Conservation (phyloP, 2,329 filamentous ascomycete genomes). For the Phialemoniopsis sp. region DNA sequence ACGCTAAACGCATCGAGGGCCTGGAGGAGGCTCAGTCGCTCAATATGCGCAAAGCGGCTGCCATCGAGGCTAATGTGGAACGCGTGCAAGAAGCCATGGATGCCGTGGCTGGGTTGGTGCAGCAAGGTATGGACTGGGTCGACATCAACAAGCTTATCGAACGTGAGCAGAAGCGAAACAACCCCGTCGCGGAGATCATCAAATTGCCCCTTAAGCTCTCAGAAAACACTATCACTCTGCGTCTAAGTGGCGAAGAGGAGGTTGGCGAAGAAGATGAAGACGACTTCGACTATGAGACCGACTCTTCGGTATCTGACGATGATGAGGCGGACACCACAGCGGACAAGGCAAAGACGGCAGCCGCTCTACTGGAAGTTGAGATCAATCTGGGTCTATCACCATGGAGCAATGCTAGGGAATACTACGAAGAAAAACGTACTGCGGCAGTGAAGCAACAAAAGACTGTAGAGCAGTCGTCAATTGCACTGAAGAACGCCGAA, state of each 20-base stretch:
- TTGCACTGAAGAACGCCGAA: slow-evolving; percentile 84
- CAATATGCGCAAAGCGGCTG: slow-evolving; percentile 83
- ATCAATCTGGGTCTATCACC: slow-evolving; percentile 78
- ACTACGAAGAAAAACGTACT: slow-evolving; percentile 83
- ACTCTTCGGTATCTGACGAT: slow-evolving; percentile 60
- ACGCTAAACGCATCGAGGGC: slow-evolving; percentile 78
- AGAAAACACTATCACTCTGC: slow-evolving; percentile 82
- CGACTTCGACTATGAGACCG: slow-evolving; percentile 59
- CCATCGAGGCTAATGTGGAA: slow-evolving; percentile 86
- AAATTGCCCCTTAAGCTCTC: slow-evolving; percentile 81
- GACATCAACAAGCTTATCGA: slow-evolving; percentile 87
- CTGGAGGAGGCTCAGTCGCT: slow-evolving; percentile 76
- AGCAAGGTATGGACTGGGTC: slow-evolving; percentile 96
- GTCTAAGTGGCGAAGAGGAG: slow-evolving; percentile 67
- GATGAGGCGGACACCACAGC: slow-evolving; percentile 20
- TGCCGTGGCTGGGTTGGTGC: slow-evolving; percentile 86
- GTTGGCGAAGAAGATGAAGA: slow-evolving; percentile 59
- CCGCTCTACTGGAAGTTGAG: slow-evolving; percentile 67
- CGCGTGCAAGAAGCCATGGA: slow-evolving; percentile 90
- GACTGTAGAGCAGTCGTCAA: slow-evolving; percentile 74
- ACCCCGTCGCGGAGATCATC: slow-evolving; percentile 83
- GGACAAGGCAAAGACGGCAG: slow-evolving; percentile 34
- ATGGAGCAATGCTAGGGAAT: slow-evolving; percentile 86
- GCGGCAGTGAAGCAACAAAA: slow-evolving; percentile 86
- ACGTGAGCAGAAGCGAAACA: slow-evolving; percentile 74